These are phyloP conservation scores for Bothriochloa decipiens DNA, from an alignment of 176 grass and related monocot genomes.

Conservation along the genomic window DNA sequence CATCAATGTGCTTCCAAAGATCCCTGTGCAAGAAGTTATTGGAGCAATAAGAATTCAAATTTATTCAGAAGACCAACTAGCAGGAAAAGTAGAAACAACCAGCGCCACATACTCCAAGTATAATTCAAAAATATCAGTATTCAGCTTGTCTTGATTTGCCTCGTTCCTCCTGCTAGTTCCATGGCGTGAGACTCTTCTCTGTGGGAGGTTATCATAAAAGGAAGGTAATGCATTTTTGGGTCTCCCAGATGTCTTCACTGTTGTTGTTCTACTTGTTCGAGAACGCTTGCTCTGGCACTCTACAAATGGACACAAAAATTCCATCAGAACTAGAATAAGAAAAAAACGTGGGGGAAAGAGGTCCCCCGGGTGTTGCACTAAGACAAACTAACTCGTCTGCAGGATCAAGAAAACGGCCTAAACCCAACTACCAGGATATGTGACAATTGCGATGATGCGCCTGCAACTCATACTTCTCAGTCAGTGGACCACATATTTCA, in stretches of 20 bases:
- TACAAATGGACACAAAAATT: conserved; percentile 31
- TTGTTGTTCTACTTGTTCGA: conserved; percentile 48
- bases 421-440: not conserved
- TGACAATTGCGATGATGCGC: no score
- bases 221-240: conserved; percentile 24
- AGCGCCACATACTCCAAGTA: conserved; percentile 78
- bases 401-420: not conserved
- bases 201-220: conserved; percentile 46
- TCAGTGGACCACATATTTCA: not conserved
- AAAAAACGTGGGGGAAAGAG: not conserved
- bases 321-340: not conserved
- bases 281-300: conserved; percentile 48
- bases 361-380: not conserved
- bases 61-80: conserved; percentile 9
- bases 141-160: conserved; percentile 60
- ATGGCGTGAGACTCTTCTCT: conserved; percentile 41
- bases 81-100: not conserved
- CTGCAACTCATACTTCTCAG: not conserved
- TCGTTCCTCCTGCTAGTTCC: conserved; percentile 46
- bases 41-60: conserved; percentile 33
- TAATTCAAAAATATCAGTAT: conserved; percentile 69
- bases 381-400: not conserved
- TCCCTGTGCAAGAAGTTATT: conserved; percentile 51
- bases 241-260: conserved; percentile 8
- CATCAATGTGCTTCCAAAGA: conserved; percentile 73